Conservation (phyloP, 306 rosid genomes). For the Castanea mollissima region DNA sequence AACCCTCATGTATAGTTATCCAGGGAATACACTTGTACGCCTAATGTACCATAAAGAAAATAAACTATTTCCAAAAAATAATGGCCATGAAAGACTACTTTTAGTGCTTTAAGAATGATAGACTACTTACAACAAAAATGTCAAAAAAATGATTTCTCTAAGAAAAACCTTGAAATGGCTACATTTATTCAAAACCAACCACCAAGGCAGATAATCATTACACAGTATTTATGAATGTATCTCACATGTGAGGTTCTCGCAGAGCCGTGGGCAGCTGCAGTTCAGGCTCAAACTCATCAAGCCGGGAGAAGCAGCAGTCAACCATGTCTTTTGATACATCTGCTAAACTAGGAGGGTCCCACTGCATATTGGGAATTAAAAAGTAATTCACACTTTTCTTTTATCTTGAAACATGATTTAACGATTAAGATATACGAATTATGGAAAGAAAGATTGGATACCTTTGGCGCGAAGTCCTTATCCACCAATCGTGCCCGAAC, state of each 20-base stretch:
- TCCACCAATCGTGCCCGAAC: slow-evolving; percentile 82
- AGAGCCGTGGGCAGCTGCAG: slow-evolving; percentile 63
- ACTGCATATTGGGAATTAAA: slow-evolving; percentile 50
- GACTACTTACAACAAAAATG: neutral
- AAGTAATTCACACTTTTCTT: slow-evolving; percentile 1
- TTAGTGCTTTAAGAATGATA: neutral
- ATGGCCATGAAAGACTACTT: neutral
- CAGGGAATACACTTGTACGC: neutral
- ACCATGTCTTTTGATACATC: slow-evolving; percentile 86
- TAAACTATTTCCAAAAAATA: neutral
- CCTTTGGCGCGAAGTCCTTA: slow-evolving; percentile 93
- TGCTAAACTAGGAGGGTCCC: slow-evolving; percentile 75
- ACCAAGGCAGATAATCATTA: slow-evolving; percentile 15
- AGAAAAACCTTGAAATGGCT: neutral
- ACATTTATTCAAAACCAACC: neutral
- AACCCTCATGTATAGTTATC: neutral
- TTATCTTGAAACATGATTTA: neutral
- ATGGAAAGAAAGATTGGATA: slow-evolving; percentile 24
- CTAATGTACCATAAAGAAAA: neutral
- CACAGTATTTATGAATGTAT: slow-evolving; percentile 5
- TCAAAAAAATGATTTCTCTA: neutral
- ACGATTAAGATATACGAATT: neutral
- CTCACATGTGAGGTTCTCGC: slow-evolving; percentile 77
- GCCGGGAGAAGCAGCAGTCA: slow-evolving; percentile 56
- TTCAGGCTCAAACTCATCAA: slow-evolving; percentile 61